Evolutionary conservation across 1,284 basidiomycete species (phyloP).

Genomic region (Trichosporon inkin): DNA sequence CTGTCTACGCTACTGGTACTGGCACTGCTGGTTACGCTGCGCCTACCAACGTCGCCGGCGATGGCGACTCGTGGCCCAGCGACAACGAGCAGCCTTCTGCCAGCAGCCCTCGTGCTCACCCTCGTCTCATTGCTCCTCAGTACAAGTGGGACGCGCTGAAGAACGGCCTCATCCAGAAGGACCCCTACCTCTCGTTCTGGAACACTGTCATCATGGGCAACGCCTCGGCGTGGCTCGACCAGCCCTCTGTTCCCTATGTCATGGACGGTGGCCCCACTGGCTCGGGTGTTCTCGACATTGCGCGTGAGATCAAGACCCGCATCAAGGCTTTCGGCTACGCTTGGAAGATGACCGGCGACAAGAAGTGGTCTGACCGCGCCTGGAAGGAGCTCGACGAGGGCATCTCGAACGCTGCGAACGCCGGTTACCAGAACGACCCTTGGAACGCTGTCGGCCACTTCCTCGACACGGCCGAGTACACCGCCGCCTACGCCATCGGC

Average conservation of each 20-base stretch:
- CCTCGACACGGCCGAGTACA: slow-evolving; percentile 89
- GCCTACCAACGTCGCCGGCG: slow-evolving; percentile 64
- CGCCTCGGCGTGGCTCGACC: slow-evolving; percentile 65
- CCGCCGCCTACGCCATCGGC: slow-evolving; percentile 78
- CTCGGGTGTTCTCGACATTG: slow-evolving; percentile 89
- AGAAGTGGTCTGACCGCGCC: slow-evolving; percentile 72
- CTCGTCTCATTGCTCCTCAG: slow-evolving; percentile 81
- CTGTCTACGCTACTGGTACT: slow-evolving; percentile 82
- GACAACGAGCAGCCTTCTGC: slow-evolving; percentile 67
- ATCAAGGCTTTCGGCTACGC: slow-evolving; percentile 91
- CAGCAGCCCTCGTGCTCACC: slow-evolving; percentile 66
- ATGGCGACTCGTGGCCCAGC: slow-evolving; percentile 64
- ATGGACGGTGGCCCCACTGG: slow-evolving; percentile 63
- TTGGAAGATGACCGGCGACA: slow-evolving; percentile 85
- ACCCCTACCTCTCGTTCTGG: slow-evolving; percentile 84
- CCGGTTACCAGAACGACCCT: slow-evolving; percentile 54
- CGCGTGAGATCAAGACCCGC: slow-evolving; percentile 81
- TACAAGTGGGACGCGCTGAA: slow-evolving; percentile 88
- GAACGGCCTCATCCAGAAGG: slow-evolving; percentile 65
- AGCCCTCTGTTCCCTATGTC: slow-evolving; percentile 65
- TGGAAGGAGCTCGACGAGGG: slow-evolving; percentile 64
- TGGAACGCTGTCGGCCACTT: slow-evolving; percentile 84
- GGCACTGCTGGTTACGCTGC: slow-evolving; percentile 68
- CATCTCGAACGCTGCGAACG: slow-evolving; percentile 1
- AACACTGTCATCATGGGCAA: slow-evolving; percentile 90